Conservation (phyloP, 768 basidiomycete genomes). For the Epithele typhae region DNA sequence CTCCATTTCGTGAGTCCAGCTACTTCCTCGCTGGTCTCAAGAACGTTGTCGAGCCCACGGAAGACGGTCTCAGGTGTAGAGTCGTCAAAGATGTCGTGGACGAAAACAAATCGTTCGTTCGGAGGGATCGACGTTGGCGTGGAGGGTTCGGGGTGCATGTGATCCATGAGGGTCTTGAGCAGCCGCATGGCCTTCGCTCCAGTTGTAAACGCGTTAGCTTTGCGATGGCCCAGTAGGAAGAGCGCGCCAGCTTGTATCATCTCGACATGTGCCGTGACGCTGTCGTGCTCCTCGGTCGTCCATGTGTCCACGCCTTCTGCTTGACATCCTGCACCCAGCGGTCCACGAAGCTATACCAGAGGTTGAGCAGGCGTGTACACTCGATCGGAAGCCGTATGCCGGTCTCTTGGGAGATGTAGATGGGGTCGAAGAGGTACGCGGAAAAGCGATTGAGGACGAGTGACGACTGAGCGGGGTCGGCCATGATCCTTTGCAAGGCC, state of each 20-base stretch:
- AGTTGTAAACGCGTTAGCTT: slow-evolving; percentile 43
- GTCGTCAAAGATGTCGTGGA: slow-evolving; percentile 52
- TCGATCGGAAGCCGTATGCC: slow-evolving; percentile 63
- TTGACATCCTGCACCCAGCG: slow-evolving; percentile 55
- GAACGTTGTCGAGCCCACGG: slow-evolving; percentile 59
- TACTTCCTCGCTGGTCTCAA: slow-evolving; percentile 54
- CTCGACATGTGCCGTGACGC: slow-evolving; percentile 41
- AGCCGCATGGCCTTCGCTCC: slow-evolving; percentile 65
- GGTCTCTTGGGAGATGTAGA: slow-evolving; percentile 58
- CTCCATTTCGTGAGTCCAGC: slow-evolving; percentile 66
- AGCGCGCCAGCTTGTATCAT: slow-evolving; percentile 71
- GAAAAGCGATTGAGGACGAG: slow-evolving; percentile 62
- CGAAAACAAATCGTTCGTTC: slow-evolving; percentile 34
- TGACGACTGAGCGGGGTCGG: slow-evolving; percentile 49
- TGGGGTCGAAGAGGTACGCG: slow-evolving; percentile 70
- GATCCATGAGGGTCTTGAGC: slow-evolving; percentile 44
- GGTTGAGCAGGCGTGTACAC: slow-evolving; percentile 55
- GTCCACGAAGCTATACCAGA: slow-evolving; percentile 75
- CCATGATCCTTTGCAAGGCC: slow-evolving; percentile 71
- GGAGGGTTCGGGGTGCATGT: slow-evolving; percentile 34
- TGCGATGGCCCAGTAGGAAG: slow-evolving; percentile 66
- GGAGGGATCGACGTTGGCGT: slow-evolving; percentile 24
- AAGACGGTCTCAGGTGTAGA: slow-evolving; percentile 44
- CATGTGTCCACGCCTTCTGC: slow-evolving; percentile 34
- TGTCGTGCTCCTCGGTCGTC: slow-evolving; percentile 39